phyloP scores from a whole-genome alignment of 345 rosid genomes.

The Citropsis articulata region DNA sequence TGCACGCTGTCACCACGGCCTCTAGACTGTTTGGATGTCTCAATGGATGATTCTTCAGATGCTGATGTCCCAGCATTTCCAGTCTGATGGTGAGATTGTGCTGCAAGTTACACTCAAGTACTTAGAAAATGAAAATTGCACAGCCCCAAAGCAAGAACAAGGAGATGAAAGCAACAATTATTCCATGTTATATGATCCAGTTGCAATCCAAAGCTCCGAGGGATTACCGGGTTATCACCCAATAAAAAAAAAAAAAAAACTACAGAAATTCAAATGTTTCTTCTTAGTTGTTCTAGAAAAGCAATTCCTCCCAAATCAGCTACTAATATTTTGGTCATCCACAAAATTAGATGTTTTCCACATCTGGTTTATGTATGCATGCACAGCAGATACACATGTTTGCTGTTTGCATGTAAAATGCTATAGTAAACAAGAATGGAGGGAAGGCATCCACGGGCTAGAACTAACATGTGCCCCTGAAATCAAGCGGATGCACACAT shows the following conservation, averaged over 20 bases:
- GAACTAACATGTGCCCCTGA: background rate
- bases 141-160: background rate
- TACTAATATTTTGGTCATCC: background rate
- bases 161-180: background rate
- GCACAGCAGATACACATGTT: background rate
- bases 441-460: background rate
- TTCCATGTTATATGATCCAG: background rate
- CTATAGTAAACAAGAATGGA: background rate
- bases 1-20: constrained; percentile 35
- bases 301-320: background rate
- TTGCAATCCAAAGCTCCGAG: background rate
- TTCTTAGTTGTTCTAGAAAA: background rate
- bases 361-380: background rate
- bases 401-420: background rate
- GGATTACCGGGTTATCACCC: background rate
- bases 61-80: constrained; percentile 21
- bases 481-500: background rate
- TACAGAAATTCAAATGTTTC: background rate
- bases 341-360: background rate
- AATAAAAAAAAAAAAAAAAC: background rate
- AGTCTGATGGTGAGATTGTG: constrained; percentile 10
- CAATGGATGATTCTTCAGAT: constrained; percentile 27
- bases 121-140: background rate
- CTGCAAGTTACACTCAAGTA: constrained; percentile 22
- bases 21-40: constrained; percentile 24